phyloP scores from a whole-genome alignment of 768 basidiomycete genomes.

The Panus rudis region DNA sequence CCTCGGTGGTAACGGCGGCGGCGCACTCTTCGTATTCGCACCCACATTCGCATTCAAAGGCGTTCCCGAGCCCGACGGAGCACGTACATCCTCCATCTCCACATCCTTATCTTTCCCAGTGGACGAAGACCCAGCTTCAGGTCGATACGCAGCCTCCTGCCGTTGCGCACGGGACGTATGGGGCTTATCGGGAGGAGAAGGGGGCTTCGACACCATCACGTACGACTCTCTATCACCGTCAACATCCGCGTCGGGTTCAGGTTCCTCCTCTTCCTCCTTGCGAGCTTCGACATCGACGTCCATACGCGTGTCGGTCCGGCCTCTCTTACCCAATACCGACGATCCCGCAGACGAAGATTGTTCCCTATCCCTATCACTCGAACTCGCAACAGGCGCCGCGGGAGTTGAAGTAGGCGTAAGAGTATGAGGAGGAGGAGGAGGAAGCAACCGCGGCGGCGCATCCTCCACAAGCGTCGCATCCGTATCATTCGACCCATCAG shows the following conservation, averaged over 20 bases:
- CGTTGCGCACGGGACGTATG: conserved; percentile 7
- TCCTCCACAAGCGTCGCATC: conserved; percentile 88
- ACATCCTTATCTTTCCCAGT: conserved; percentile 1
- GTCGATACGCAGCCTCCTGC: no score
- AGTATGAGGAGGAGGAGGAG: conserved; percentile 27
- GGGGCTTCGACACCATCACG: conserved; percentile 32
- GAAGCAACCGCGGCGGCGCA: no score
- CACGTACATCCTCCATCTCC: conserved; percentile 22
- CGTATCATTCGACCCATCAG: conserved; percentile 80
- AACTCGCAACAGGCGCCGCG: conserved; percentile 22
- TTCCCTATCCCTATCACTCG: no score
- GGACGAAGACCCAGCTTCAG: background rate
- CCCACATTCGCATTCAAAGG: conserved; percentile 25
- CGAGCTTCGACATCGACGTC: conserved; percentile 40
- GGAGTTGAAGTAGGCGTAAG: conserved; percentile 16
- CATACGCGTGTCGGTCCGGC: conserved; percentile 31
- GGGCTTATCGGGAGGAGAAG: conserved; percentile 21
- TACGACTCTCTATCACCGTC: conserved; percentile 43
- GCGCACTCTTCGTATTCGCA: conserved; percentile 22
- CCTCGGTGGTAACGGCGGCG: conserved; percentile 52
- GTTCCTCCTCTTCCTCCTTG: background rate
- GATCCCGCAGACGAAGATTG: no score
- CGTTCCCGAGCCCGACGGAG: no score
- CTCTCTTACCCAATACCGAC: conserved; percentile 66
- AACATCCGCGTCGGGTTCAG: conserved; percentile 44